phyloP scores from a whole-genome alignment of 768 basidiomycete genomes.

The Agrocybe pediades region DNA sequence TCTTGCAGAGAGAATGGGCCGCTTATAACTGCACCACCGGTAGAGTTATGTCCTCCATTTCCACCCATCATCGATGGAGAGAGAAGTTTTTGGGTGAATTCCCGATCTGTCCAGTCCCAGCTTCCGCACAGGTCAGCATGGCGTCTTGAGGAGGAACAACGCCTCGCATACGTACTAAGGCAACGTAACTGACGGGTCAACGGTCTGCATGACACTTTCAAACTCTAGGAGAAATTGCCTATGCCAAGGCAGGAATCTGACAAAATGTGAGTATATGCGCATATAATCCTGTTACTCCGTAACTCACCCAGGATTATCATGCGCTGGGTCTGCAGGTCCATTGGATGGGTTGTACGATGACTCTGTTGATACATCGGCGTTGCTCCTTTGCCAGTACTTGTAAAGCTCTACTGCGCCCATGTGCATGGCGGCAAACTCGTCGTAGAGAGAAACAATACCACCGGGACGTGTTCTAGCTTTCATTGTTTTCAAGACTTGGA shows the following conservation, averaged over 20 bases:
- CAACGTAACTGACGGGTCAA: slow-evolving; percentile 12
- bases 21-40: slow-evolving; percentile 10
- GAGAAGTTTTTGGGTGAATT: slow-evolving; percentile 7
- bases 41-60: slow-evolving; percentile 7
- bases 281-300: background rate
- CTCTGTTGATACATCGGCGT: background rate
- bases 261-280: slow-evolving; percentile 7
- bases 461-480: slow-evolving; percentile 12
- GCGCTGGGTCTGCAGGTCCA: slow-evolving; percentile 9
- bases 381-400: slow-evolving; percentile 2
- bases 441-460: slow-evolving; percentile 10
- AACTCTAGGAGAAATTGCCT: slow-evolving; percentile 12
- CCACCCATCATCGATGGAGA: slow-evolving; percentile 8
- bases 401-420: slow-evolving; percentile 15
- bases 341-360: background rate
- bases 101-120: slow-evolving; percentile 15
- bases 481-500: slow-evolving; percentile 5
- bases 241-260: slow-evolving; percentile 14
- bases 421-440: slow-evolving; percentile 12
- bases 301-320: slow-evolving; percentile 10
- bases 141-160: too few relatives aligned
- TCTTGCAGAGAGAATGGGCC: slow-evolving; percentile 10
- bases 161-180: slow-evolving; percentile 6
- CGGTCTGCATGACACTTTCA: slow-evolving; percentile 9
- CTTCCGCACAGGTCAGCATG: background rate